Base-by-base conservation (phyloP, 148 eudicot species). In the Nyssa sinensis region DNA sequence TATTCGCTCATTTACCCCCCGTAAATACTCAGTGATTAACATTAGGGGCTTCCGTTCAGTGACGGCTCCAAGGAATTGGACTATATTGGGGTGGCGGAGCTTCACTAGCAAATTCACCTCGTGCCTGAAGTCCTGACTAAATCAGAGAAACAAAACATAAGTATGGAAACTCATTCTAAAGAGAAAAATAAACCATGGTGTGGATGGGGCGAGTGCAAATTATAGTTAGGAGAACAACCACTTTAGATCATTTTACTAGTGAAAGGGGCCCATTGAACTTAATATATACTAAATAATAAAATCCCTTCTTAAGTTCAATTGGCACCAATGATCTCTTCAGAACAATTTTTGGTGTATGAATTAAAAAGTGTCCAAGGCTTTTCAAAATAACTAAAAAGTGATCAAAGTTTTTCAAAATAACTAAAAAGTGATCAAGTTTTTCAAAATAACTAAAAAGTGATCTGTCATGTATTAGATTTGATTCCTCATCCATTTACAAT, bases 1-100 rank as follows among this genome's bases (percentile, higher is more conserved):
- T 13, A 47, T 41, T 33, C 23, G 70, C 61, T 62, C 21, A 68
- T 55, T 64, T 88, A 95, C 98, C 93, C 98, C 98, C 70, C 97
- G 87, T 62, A 95, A 55, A 81, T 89, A 92, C 79, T 95, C 99
- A 33, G 99, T 95, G 58, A 95, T 89, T 77, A 95, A 67, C 99
- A 95, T 95, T n/a, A 95, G 83, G 75, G 99, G 99, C 77, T 88
- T 92, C 88, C 75, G 86, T 25, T 92, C 99, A 21, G 99, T 95
- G 75, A 90, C 97, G 63, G 99, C 99, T 92, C 99, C 99, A 78
- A 95, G 94, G 67, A 95, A 95, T 69, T 95, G 98, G 75, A 95
- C 98, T 71, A 95, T 86, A 78, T 95, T 95, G 66, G 98, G 98
- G 84, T 94, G 98, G 74, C 98, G 98, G 79, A 95, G 97, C 83